A percentile compares a stretch with the other conserved stretches of the same genome.
These are phyloP conservation scores for Aegilops umbellulata DNA, from an alignment of 176 grass and related monocot species.

Conservation along the genomic window DNA sequence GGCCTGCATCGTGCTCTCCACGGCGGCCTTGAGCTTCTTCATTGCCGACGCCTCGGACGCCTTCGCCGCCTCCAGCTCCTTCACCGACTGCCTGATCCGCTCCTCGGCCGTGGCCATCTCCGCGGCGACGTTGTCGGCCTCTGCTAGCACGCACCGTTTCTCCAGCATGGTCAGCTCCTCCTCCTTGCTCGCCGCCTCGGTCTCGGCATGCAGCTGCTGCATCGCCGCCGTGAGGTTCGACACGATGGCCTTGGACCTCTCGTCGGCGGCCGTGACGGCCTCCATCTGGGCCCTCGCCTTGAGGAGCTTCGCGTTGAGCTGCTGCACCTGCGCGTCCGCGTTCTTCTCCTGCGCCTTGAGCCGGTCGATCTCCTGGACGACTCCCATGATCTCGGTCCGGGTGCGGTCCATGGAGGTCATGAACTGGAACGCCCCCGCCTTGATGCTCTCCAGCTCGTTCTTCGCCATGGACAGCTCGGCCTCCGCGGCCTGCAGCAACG, in stretches of 20 bases:
- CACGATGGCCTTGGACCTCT: constrained; percentile 58
- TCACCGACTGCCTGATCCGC: constrained; percentile 30
- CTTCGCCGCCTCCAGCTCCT: constrained; percentile 66
- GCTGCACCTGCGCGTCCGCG: constrained; percentile 55
- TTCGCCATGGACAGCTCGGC: constrained; percentile 51
- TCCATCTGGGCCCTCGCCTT: constrained; percentile 68
- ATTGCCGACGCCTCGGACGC: constrained; percentile 55
- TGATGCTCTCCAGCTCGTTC: constrained; percentile 66
- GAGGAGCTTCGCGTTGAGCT: constrained; percentile 78
- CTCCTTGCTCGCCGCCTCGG: constrained; percentile 49
- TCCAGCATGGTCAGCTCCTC: constrained; percentile 47
- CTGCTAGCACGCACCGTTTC: constrained; percentile 28
- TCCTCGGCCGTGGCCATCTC: constrained; percentile 38
- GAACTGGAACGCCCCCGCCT: constrained; percentile 67
- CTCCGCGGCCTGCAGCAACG: constrained; percentile 40
- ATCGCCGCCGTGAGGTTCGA: constrained; percentile 60
- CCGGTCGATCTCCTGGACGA: constrained; percentile 37
- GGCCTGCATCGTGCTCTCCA: constrained; percentile 44
- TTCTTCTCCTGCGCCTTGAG: constrained; percentile 59
- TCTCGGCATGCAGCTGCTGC: constrained; percentile 59
- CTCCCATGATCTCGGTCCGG: constrained; percentile 56
- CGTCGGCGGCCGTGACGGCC: constrained; percentile 39
- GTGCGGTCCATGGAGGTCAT: constrained; percentile 84
- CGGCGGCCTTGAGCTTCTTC: constrained; percentile 54
- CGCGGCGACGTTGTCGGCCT: constrained; percentile 30